Conservation (phyloP, 2,329 filamentous ascomycete species). For the Calonectria leucothoes region DNA sequence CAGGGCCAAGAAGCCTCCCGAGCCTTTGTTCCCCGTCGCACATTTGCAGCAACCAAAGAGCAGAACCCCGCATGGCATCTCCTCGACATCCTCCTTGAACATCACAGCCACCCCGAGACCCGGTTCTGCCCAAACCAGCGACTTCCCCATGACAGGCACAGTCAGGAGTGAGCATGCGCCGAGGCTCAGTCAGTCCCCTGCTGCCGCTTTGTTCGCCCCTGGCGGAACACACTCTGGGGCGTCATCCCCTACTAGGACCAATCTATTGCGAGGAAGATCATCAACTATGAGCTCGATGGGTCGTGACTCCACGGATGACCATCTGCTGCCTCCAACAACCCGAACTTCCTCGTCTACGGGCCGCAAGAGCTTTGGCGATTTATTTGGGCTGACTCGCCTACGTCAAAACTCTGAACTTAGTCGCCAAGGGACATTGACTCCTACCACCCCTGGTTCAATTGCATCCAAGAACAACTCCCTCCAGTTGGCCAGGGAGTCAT, state of each 20-base stretch:
- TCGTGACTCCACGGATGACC: slow-evolving; percentile 77
- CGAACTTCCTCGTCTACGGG: slow-evolving; percentile 90
- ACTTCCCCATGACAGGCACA: slow-evolving; percentile 34
- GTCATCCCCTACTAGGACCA: slow-evolving; percentile 74
- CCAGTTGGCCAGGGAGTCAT: slow-evolving; percentile 77
- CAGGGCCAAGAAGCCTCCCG: slow-evolving; percentile 78
- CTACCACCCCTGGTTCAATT: slow-evolving; percentile 75
- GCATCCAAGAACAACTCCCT: slow-evolving; percentile 87
- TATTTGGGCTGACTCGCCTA: slow-evolving; percentile 82
- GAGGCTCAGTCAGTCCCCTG: slow-evolving; percentile 52
- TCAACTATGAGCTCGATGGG: slow-evolving; percentile 90
- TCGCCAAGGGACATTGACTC: slow-evolving; percentile 75
- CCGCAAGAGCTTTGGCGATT: slow-evolving; percentile 90
- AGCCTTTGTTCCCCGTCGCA: slow-evolving; percentile 84
- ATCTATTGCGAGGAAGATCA: slow-evolving; percentile 79
- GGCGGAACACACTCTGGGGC: slow-evolving; percentile 63
- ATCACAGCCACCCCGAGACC: slow-evolving; percentile 48
- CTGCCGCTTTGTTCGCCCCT: slow-evolving; percentile 60
- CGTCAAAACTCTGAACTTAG: slow-evolving; percentile 84
- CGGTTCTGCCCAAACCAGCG: slow-evolving; percentile 48
- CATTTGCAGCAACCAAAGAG: slow-evolving; percentile 83
- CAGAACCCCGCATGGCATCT: slow-evolving; percentile 51
- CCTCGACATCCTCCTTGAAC: slow-evolving; percentile 58
- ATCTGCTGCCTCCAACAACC: slow-evolving; percentile 73
- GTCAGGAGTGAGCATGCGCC: slow-evolving; percentile 30